Evolutionary conservation across 1,284 basidiomycete species (phyloP), one percentile per base, ranked within the genome.

Genomic region (Wolfiporia cocos): DNA sequence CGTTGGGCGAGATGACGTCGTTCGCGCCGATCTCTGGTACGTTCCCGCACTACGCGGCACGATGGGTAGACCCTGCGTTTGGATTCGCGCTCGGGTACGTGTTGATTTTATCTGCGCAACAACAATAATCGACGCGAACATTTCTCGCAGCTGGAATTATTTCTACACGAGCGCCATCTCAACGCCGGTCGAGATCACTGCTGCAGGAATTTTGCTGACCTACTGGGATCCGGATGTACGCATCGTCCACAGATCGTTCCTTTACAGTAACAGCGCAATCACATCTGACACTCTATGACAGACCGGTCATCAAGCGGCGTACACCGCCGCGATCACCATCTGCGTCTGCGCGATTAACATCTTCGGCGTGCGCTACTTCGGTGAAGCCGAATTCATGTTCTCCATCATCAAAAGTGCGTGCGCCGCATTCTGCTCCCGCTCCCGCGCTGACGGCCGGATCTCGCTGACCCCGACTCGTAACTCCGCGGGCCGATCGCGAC

Each of bases 201-300:
- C 89, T 1, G 81, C 86, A 5, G 71, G 76, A 24, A 76, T 91
- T 41, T 63, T 93, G 33, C 66, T 91, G 46, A 73, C 76, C 1
- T 92, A 81, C 66, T 92, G 90, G 90, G 85, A 89, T 58, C 37
- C 53, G 7, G 63, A 82, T 45, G 78, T n/a, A n/a, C n/a, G n/a
- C n/a, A n/a, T n/a, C n/a, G n/a, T 43, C 29, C 33, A 11, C 26
- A 28, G 19, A 20, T 21, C 37, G n/a, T 22, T 39, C 21, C 42
- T 32, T 17, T 18, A 22, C 19, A n/a, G n/a, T n/a, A n/a, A n/a
- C n/a, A n/a, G n/a, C n/a, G n/a, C n/a, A n/a, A n/a, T n/a, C n/a
- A n/a, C n/a, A n/a, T n/a, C n/a, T n/a, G n/a, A n/a, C n/a, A n/a
- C n/a, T n/a, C n/a, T n/a, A n/a, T n/a, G n/a, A n/a, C n/a, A n/a